These are phyloP conservation scores for Vanrija sp. DNA, from an alignment of 1,284 basidiomycete species.

Conservation along the genomic window DNA sequence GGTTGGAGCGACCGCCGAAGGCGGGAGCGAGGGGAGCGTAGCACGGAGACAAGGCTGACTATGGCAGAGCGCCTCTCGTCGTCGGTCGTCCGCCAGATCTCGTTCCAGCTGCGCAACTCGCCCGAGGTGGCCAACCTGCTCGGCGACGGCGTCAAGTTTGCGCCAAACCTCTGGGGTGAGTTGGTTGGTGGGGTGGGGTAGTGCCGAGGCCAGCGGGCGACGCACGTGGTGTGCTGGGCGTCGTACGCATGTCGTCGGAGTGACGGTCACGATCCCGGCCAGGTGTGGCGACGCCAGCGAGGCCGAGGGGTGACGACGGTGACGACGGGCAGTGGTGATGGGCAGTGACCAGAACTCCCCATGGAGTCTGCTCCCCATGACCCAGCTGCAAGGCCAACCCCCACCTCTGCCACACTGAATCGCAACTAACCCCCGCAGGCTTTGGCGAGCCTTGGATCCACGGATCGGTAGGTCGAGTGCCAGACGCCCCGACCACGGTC, in stretches of 20 bases:
- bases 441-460: conserved; percentile 49
- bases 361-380: background rate
- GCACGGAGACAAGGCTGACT: background rate
- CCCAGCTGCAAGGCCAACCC: too few species aligned
- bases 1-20: background rate
- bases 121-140: conserved; percentile 35
- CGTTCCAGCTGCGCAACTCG: conserved; percentile 46
- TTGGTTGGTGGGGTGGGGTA: conserved; percentile 5
- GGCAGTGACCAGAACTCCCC: too few species aligned
- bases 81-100: conserved; percentile 42
- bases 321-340: too few species aligned
- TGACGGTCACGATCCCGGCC: too few species aligned
- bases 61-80: conserved; percentile 44
- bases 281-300: too few species aligned
- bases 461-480: conserved; percentile 33
- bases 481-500: background rate
- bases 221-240: too few species aligned
- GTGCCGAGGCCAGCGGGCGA: background rate
- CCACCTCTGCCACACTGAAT: background rate
- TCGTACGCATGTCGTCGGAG: too few species aligned
- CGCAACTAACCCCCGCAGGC: conserved; percentile 22
- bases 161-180: conserved; percentile 45
- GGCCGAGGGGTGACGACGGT: too few species aligned
- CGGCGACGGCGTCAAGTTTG: conserved; percentile 39
- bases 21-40: background rate